Evolutionary conservation across 169 alveolate genomes (phyloP), one percentile per base, ranked within the genome.

Genomic region (Cryptosporidium sp.): DNA sequence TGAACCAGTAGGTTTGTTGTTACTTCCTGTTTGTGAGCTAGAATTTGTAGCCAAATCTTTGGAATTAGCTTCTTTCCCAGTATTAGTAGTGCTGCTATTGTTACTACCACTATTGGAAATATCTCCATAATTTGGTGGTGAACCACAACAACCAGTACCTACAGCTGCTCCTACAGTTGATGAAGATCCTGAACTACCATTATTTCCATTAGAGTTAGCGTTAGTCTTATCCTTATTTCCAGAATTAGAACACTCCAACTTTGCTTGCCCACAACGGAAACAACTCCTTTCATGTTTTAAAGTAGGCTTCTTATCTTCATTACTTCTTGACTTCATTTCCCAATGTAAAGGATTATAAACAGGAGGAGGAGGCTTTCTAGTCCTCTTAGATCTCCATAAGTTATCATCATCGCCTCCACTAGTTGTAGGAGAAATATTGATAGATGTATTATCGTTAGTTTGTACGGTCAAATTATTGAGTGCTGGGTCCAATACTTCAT

Each of bases 281-380:
- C 98, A 96, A 48, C 95, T 87, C 80, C 93, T 73, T 65, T 96
- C 98, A 92, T 95, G 97, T 60, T 92, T 93, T 16, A 96, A 85
- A 4, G 75, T 39, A 2, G 75, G 75, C 85, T 91, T 92, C 75
- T 94, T 94, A 48, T 93, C 94, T 45, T 95, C 96, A 70, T 94
- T 92, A 35, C 65, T 23, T 33, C 65, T 80, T 16, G 89, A 48
- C 21, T 51, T 60, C 52, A 65, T 42, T 18, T 80, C 89, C 89
- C 89, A 80, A 6, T 80, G 89, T 14, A 61, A 39, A 18, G 89
- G 89, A 23, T 80, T 65, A 33, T 80, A 80, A 9, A 80, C 75
- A 14, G 89, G 89, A 35, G 89, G 89, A 42, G 89, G 89, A 10
- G 89, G 89, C 51, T 80, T 80, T 21, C 89, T 60, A 18, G 89